phyloP scores from a whole-genome alignment of 2,329 filamentous ascomycete species.

The Ascochyta viciae-villosae region DNA sequence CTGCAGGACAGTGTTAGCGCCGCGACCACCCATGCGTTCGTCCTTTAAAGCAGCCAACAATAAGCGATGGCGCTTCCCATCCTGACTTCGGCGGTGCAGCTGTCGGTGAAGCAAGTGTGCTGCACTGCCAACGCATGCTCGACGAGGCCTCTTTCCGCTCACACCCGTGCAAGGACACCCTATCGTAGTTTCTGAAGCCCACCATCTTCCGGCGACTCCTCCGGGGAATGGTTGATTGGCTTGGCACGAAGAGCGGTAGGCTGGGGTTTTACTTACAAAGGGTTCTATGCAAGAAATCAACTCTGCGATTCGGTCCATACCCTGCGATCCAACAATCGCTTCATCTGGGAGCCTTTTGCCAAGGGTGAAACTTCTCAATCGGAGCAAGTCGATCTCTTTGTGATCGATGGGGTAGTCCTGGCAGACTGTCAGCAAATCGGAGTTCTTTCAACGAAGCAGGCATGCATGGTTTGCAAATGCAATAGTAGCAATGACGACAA shows the following conservation, averaged over 20 bases:
- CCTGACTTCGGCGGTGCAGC: constrained; percentile 24
- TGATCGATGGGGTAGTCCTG: constrained; percentile 79
- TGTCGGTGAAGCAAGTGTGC: constrained; percentile 32
- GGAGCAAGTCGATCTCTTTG: constrained; percentile 79
- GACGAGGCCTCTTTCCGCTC: constrained; percentile 23
- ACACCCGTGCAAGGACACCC: constrained; percentile 28
- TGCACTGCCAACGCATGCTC: constrained; percentile 46
- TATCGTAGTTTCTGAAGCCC: constrained; percentile 6
- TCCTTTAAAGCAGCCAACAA: constrained; percentile 18
- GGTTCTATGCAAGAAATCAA: constrained; percentile 73
- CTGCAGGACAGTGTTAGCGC: constrained; percentile 45
- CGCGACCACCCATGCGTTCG: constrained; percentile 20
- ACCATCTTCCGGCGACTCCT: constrained; percentile 8
- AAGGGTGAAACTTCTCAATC: constrained; percentile 80
- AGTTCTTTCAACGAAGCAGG: background rate
- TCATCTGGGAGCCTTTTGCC: constrained; percentile 69
- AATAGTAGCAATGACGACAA: background rate
- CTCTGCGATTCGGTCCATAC: constrained; percentile 69
- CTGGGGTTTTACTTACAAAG: constrained; percentile 69
- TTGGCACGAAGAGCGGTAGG: background rate
- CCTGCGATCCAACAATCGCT: constrained; percentile 67
- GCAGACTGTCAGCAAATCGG: constrained; percentile 33
- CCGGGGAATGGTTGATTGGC: background rate
- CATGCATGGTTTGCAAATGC: background rate
- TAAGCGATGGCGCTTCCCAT: constrained; percentile 15